Evolutionary conservation across 2,329 filamentous ascomycete species (phyloP).

Genomic region (Chrysoporthe austroafricana): DNA sequence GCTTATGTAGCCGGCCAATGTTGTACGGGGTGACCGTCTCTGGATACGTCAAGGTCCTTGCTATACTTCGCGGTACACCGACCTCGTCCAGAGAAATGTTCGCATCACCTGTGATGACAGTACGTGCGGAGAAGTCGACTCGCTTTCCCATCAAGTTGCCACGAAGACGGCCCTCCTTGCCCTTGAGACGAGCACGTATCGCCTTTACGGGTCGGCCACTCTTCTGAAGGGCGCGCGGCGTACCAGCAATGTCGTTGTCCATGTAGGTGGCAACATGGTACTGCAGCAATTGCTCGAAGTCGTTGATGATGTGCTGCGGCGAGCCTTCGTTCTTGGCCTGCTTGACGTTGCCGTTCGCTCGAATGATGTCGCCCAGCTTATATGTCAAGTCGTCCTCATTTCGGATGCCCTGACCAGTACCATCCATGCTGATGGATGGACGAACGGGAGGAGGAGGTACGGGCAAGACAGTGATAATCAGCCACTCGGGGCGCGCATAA

Average conservation of each 20-base stretch:
- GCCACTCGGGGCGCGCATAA: conserved; percentile 97
- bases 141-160: conserved; percentile 99
- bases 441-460: conserved; percentile 95
- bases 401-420: conserved; percentile 86
- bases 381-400: conserved; percentile 99
- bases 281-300: conserved; percentile 90
- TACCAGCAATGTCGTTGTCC: conserved; percentile 98
- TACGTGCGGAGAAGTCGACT: conserved; percentile 99
- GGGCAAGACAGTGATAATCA: conserved; percentile 92
- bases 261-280: conserved; percentile 99
- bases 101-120: conserved; percentile 98
- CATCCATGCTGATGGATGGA: conserved; percentile 96
- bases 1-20: conserved; percentile 84
- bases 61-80: conserved; percentile 92
- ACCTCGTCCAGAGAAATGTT: conserved; percentile 97
- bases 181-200: conserved; percentile 95
- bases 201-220: conserved; percentile 96
- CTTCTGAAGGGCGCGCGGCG: conserved; percentile 94
- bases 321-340: conserved; percentile 90
- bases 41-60: conserved; percentile 90
- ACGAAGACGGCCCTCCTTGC: conserved; percentile 96
- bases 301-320: conserved; percentile 84
- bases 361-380: conserved; percentile 97
- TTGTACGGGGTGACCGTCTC: conserved; percentile 98
- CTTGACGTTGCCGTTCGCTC: conserved; percentile 92